Conservation (phyloP, 768 basidiomycete species). For the Xanthoconium stramineum region DNA sequence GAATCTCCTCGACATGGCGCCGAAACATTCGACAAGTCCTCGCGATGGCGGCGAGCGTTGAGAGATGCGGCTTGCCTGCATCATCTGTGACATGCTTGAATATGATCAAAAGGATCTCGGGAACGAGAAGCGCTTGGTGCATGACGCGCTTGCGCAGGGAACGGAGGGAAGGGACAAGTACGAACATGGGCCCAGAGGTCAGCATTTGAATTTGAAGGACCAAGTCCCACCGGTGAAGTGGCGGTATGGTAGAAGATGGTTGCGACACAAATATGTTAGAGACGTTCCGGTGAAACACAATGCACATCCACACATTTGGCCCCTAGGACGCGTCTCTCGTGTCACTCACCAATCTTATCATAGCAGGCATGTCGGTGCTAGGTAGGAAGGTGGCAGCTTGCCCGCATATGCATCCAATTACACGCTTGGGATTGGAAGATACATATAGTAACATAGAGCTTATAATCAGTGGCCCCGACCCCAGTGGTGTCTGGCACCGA, state of each 20-base stretch:
- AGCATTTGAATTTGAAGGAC: background rate
- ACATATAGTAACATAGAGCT: no score
- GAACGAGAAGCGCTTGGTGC: constrained; percentile 17
- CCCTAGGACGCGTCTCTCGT: background rate
- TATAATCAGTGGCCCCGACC: no score
- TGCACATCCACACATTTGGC: background rate
- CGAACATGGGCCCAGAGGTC: background rate
- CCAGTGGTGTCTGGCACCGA: no score
- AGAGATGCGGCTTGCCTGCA: constrained; percentile 10
- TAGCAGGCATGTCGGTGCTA: background rate
- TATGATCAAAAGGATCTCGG: constrained; percentile 23
- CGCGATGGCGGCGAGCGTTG: constrained; percentile 24
- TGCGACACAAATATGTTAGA: background rate
- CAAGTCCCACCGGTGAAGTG: background rate
- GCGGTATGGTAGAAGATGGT: background rate
- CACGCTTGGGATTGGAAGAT: no score
- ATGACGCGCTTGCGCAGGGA: constrained; percentile 3
- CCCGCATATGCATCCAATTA: background rate
- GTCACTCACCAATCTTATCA: background rate
- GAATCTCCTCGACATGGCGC: constrained; percentile 16
- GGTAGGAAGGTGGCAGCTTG: background rate
- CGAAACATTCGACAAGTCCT: constrained; percentile 26
- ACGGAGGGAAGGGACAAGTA: constrained; percentile 2
- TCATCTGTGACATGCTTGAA: constrained; percentile 18
- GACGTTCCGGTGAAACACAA: background rate